Conservation (phyloP, 139 green algal species). For the Nannochloris sp. region DNA sequence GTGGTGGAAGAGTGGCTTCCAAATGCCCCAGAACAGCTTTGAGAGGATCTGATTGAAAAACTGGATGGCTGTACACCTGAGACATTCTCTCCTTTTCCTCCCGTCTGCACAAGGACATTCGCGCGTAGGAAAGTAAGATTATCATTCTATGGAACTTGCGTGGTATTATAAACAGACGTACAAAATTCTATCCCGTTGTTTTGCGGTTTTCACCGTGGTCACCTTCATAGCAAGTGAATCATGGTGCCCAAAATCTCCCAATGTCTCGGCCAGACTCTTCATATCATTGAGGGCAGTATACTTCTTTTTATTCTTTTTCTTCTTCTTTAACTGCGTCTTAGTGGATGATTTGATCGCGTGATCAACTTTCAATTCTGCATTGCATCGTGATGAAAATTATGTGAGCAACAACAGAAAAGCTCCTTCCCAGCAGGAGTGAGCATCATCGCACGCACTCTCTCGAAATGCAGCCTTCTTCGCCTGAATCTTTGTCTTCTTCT, state of each 20-base stretch:
- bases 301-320: not conserved
- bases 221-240: not conserved
- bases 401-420: not conserved
- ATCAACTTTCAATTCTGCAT: not conserved
- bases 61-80: conserved; percentile 35
- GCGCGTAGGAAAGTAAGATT: too few species aligned
- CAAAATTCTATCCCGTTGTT: not conserved
- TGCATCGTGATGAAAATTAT: not conserved
- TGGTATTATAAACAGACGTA: not conserved
- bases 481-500: not conserved
- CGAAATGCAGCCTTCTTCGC: conserved; percentile 26
- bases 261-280: not conserved
- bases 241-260: not conserved
- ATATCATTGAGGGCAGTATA: not conserved
- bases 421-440: not conserved
- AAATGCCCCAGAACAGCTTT: conserved; percentile 38
- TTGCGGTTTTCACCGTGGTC: not conserved
- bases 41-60: conserved; percentile 37
- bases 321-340: not conserved
- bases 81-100: conserved; percentile 29
- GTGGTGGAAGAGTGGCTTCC: conserved; percentile 18
- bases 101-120: not conserved
- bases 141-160: too few species aligned
- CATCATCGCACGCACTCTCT: conserved; percentile 14
- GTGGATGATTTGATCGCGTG: not conserved